Base-by-base conservation (phyloP, 2,329 filamentous ascomycete species). In the Pseudocercospora cruenta region DNA sequence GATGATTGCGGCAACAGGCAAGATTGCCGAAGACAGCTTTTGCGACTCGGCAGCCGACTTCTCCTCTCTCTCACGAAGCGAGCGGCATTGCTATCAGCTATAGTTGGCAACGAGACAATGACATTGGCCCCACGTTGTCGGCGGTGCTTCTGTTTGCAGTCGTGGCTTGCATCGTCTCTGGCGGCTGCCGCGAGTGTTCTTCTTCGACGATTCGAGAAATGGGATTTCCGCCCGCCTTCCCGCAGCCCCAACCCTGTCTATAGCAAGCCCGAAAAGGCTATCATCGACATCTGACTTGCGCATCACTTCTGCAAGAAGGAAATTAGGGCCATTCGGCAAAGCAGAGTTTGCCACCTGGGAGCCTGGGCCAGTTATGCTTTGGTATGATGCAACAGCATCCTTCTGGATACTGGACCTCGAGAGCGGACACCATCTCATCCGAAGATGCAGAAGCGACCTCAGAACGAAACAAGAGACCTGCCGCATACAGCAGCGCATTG, bases 221-320 rank as follows among this genome's bases (percentile, higher is more conserved):
- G 63, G 49, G 19, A 47, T 53, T 24, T 47, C 55, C 62, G 47
- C 22, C n/a, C n/a, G 49, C 33, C 9, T 53, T 53, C 49, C 49
- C 49, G 49, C 49, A 14, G 21, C 60, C 22, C 28, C 57, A 21
- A 33, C 47, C 63, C 57, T 62, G 58, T 33, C 66, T 60, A 68
- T 68, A 68, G 21, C 60, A 36, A 2, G 54, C 66, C 39, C n/a
- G 26, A 66, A 61, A 43, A n/a, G 64, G 58, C 22, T 64, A 61
- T 63, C 57, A 68, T 66, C 66, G 66, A 68, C 66, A 62, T 51
- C 58, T 51, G 59, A 58, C 60, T 64, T 60, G 62, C 24, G 28
- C 55, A 59, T 59, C 57, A 59, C 14, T 59, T 59, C 57, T 28
- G 39, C 57, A 59, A 43, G 10, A n/a, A 36, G 21, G 8, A 47